Evolutionary conservation across 2,329 filamentous ascomycete species (phyloP), one percentile per base, ranked within the genome.

Genomic region (Xylariaceae sp.): DNA sequence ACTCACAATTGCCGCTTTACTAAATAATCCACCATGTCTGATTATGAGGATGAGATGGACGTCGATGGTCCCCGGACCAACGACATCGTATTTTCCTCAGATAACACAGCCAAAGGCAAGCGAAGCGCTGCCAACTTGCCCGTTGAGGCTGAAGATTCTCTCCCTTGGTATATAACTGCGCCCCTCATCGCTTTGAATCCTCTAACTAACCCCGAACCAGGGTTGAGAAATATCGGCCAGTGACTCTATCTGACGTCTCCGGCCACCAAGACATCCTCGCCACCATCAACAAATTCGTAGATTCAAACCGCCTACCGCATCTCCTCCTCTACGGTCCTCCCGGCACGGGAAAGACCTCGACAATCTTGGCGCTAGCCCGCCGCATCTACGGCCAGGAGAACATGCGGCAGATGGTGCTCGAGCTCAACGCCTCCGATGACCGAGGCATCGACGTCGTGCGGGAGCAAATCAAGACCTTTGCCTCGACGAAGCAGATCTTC

Each of bases 381-480:
- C 86, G 90, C 61, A 97, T 99, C 75, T 99, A 99, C 72, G 94
- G 94, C 56, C 77, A 80, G 60, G 88, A 90, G 65, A 97, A 97
- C 74, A 88, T 97, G 87, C 88, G 93, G 15, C 94, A 99, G 75
- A 97, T 99, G 92, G 94, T 99, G 15, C 84, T 99, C 39, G 94
- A 99, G 76, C 84, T 99, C 66, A 99, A 99, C 73, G 94, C 94
- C 47, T 96, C 92, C 53, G 94, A 99, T 72, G 94, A 99, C 74
- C 84, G 94, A 75, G 94, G 94, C 71, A 99, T 99, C 74, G 94
- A 99, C 66, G 94, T 99, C 1, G 94, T 99, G 58, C 85, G 92
- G 66, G 94, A 99, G 77, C 94, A 99, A 76, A 99, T 99, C 83
- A 99, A 97, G 82, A 99, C 94, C 0, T 99, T 99, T 77, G 93